These are phyloP conservation scores for Psilocybe cyanescens DNA, from an alignment of 768 basidiomycete genomes.

Conservation along the genomic window DNA sequence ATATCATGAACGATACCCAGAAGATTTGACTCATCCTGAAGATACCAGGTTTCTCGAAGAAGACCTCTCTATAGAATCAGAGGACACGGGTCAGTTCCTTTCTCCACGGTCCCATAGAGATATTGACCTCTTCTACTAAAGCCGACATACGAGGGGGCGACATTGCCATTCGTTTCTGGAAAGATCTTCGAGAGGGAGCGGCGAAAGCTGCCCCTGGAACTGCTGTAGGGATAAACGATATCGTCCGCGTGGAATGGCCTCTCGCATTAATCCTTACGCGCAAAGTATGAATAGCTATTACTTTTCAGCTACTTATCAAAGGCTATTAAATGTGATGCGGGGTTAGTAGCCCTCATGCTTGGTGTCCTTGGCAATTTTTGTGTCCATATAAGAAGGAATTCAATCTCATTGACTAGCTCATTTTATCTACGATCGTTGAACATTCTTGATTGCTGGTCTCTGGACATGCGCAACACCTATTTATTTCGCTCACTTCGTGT, in stretches of 20 bases:
- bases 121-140: not conserved
- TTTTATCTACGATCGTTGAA: not conserved
- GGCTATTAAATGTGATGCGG: not conserved
- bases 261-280: constrained; percentile 45
- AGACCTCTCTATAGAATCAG: constrained; percentile 25
- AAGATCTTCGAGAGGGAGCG: constrained; percentile 46
- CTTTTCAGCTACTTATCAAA: too few relatives aligned
- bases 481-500: not conserved
- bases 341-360: not conserved
- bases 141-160: constrained; percentile 52
- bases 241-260: constrained; percentile 54
- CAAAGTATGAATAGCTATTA: constrained; percentile 13
- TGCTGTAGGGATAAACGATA: constrained; percentile 38
- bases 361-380: not conserved
- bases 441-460: not conserved
- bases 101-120: not conserved
- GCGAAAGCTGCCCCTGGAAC: constrained; percentile 29
- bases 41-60: constrained; percentile 39
- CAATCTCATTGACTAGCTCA: not conserved
- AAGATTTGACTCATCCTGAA: constrained; percentile 44
- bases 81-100: constrained; percentile 8
- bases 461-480: not conserved
- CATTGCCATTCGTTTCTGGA: constrained; percentile 68
- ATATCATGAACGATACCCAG: constrained; percentile 65
- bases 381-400: not conserved